These are phyloP conservation scores for slime mould (Dictyostelium discoideum) DNA, from an alignment of 78 protist genomes.

Conservation along the genomic window DNA sequence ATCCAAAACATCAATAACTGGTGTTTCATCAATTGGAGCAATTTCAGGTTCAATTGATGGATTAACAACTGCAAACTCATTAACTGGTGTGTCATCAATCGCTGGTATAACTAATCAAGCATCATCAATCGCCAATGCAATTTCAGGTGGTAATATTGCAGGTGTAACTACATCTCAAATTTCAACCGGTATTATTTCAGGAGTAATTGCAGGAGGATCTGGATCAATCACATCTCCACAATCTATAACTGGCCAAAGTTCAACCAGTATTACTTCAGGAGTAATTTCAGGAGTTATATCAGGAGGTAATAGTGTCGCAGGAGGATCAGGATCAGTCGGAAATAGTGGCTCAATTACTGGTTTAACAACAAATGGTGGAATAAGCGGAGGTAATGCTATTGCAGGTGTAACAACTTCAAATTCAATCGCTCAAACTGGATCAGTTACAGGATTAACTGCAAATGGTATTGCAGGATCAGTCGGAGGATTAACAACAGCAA, in stretches of 20 bases:
- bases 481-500: background rate
- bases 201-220: background rate
- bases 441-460: background rate
- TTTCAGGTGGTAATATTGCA: background rate
- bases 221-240: background rate
- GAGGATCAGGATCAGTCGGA: background rate
- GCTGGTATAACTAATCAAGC: background rate
- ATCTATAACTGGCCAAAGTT: background rate
- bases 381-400: background rate
- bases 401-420: background rate
- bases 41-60: background rate
- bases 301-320: background rate
- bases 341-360: background rate
- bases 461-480: background rate
- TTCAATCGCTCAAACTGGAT: background rate
- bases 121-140: background rate
- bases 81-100: background rate
- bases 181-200: background rate
- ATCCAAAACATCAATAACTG: background rate
- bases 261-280: background rate
- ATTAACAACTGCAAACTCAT: background rate
- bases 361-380: background rate
- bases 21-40: background rate
- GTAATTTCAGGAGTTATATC: background rate
- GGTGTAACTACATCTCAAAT: background rate